Conservation (phyloP, 345 rosid genomes). For the Combretum micranthum region DNA sequence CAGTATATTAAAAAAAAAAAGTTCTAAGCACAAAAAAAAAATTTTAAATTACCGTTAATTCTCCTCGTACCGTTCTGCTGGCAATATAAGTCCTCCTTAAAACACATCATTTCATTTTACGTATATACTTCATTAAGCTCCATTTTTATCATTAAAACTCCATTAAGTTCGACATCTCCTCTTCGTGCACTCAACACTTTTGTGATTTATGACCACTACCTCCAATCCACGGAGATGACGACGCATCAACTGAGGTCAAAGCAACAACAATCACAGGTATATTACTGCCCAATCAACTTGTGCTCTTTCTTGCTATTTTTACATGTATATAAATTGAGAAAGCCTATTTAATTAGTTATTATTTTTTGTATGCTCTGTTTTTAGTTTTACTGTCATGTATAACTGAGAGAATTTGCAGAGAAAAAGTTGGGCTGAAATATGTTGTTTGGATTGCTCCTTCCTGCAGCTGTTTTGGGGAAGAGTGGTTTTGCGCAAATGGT, state of each 20-base stretch:
- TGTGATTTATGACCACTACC: background rate
- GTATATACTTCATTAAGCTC: too few species aligned
- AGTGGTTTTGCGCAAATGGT: slow-evolving; percentile 69
- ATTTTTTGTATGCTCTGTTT: background rate
- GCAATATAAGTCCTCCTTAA: too few species aligned
- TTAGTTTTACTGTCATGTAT: slow-evolving; percentile 10
- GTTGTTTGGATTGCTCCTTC: slow-evolving; percentile 79
- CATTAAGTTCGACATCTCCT: background rate
- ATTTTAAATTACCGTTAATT: too few species aligned
- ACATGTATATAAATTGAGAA: background rate
- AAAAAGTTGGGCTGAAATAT: slow-evolving; percentile 50
- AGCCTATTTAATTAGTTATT: background rate
- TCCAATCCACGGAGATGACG: slow-evolving; percentile 16
- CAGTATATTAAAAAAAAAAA: too few species aligned
- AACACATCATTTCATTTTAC: too few species aligned
- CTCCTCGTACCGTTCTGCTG: too few species aligned
- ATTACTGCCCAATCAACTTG: too few species aligned
- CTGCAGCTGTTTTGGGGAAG: slow-evolving; percentile 84
- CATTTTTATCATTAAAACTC: too few species aligned
- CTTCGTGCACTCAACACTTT: background rate
- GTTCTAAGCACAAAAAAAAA: too few species aligned
- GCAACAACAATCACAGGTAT: slow-evolving; percentile 37
- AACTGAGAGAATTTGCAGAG: slow-evolving; percentile 41
- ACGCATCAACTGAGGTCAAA: slow-evolving; percentile 19
- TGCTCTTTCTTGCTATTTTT: background rate